These are phyloP conservation scores for Diaporthe sp. DNA, from an alignment of 2,329 filamentous ascomycete genomes.

Conservation along the genomic window DNA sequence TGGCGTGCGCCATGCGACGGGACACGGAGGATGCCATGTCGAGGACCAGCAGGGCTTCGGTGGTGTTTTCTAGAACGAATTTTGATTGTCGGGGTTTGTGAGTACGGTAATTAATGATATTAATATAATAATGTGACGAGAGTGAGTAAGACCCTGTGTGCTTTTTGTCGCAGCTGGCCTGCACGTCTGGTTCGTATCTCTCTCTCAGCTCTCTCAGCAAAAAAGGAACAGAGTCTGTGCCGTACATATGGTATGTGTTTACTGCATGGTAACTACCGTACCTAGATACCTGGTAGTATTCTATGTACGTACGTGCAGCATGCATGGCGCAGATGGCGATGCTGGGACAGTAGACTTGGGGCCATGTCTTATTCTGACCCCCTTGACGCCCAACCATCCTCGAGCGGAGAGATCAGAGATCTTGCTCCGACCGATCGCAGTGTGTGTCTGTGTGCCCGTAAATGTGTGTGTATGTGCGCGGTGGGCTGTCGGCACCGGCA, in stretches of 20 bases:
- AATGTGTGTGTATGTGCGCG: background rate
- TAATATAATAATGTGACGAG: constrained; percentile 22
- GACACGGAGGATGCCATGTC: constrained; percentile 10
- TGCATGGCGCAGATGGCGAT: constrained; percentile 4
- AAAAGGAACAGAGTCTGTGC: constrained; percentile 21
- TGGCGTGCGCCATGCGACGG: constrained; percentile 18
- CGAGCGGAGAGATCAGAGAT: constrained; percentile 8
- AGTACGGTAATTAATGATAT: constrained; percentile 2
- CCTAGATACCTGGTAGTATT: background rate
- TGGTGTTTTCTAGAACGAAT: constrained; percentile 25
- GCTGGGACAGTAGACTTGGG: background rate
- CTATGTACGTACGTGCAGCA: constrained; percentile 17
- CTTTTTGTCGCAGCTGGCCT: background rate
- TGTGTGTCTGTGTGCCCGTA: constrained; percentile 17
- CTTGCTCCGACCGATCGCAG: constrained; percentile 15
- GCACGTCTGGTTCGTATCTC: background rate
- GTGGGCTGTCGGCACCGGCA: constrained; percentile 25
- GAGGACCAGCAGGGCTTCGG: background rate
- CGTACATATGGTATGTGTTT: background rate
- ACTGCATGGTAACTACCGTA: background rate
- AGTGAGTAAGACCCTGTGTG: background rate
- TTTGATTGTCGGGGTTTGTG: background rate
- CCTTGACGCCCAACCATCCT: background rate
- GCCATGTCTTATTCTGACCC: background rate
- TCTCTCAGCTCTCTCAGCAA: background rate